These are phyloP conservation scores for Phytophthora pluvialis DNA, from an alignment of 352 stramenopile genomes.

Conservation along the genomic window DNA sequence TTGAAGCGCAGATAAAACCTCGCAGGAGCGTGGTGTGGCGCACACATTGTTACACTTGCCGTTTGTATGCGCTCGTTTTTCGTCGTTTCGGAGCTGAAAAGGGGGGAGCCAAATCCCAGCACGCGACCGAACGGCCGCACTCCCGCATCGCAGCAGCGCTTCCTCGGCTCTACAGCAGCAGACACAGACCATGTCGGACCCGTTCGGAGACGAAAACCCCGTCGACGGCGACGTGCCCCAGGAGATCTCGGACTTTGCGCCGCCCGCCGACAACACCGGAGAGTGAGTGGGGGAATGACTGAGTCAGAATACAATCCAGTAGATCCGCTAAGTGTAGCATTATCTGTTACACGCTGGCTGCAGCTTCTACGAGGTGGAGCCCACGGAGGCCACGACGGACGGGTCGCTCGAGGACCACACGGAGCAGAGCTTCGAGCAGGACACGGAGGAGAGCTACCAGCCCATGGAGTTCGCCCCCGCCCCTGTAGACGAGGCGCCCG, in stretches of 20 bases:
- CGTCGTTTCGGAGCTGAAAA: slow-evolving; percentile 23
- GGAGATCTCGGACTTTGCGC: slow-evolving; percentile 69
- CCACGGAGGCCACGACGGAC: slow-evolving; percentile 30
- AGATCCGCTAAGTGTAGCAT: too few species aligned
- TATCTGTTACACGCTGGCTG: not conserved
- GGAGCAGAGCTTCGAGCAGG: slow-evolving; percentile 16
- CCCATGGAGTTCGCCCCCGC: slow-evolving; percentile 30
- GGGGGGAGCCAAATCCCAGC: slow-evolving; percentile 31
- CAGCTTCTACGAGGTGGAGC: slow-evolving; percentile 77
- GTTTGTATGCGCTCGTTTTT: slow-evolving; percentile 15
- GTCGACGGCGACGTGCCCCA: slow-evolving; percentile 36
- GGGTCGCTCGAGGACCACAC: slow-evolving; percentile 28
- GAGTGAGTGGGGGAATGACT: slow-evolving; percentile 45
- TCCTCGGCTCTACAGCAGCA: slow-evolving; percentile 3
- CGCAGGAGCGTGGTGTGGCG: slow-evolving; percentile 1
- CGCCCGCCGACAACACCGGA: slow-evolving; percentile 52
- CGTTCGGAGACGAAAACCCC: slow-evolving; percentile 55
- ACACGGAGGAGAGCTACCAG: slow-evolving; percentile 30
- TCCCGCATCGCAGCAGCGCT: not conserved
- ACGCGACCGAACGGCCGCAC: slow-evolving; percentile 21
- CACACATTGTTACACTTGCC: slow-evolving; percentile 14
- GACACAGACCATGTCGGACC: slow-evolving; percentile 53
- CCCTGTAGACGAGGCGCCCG: slow-evolving; percentile 20
- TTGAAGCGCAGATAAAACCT: slow-evolving; percentile 33
- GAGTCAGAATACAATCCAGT: not conserved